These are phyloP conservation scores for Amborella trichopoda DNA, from an alignment of 164 flowering plant genomes.

Conservation along the genomic window DNA sequence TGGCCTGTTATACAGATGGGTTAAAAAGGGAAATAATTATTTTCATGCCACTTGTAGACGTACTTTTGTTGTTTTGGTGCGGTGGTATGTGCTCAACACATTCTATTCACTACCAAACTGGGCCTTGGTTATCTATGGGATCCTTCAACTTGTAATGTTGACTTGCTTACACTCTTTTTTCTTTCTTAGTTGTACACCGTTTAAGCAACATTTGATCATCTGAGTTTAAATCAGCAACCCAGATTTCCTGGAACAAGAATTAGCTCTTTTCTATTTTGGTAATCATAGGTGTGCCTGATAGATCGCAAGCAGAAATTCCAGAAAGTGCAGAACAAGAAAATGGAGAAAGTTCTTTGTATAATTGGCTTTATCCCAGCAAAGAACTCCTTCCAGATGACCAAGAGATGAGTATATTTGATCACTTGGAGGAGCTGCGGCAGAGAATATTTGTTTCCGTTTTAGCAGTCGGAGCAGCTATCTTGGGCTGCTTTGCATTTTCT, in stretches of 20 bases:
- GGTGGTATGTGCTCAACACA: too few species aligned
- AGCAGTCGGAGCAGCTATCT: conserved; percentile 87
- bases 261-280: background rate
- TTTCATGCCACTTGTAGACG: too few species aligned
- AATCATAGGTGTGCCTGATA: conserved; percentile 20
- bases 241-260: background rate
- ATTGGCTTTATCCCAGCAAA: conserved; percentile 78
- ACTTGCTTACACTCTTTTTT: background rate
- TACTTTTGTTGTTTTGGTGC: too few species aligned
- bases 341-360: conserved; percentile 37
- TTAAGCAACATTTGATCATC: background rate
- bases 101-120: too few species aligned
- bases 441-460: conserved; percentile 80
- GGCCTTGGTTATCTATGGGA: too few species aligned
- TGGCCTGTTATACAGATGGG: too few species aligned
- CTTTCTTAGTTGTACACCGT: background rate
- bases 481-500: conserved; percentile 85
- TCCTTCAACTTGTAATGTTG: too few species aligned
- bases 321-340: conserved; percentile 21
- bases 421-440: conserved; percentile 84
- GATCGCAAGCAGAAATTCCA: conserved; percentile 13
- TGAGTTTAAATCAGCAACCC: background rate
- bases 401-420: conserved; percentile 91
- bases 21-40: too few species aligned
- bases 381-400: conserved; percentile 93